Evolutionary conservation across 345 rosid species (phyloP).

Genomic region (Murraya paniculata): DNA sequence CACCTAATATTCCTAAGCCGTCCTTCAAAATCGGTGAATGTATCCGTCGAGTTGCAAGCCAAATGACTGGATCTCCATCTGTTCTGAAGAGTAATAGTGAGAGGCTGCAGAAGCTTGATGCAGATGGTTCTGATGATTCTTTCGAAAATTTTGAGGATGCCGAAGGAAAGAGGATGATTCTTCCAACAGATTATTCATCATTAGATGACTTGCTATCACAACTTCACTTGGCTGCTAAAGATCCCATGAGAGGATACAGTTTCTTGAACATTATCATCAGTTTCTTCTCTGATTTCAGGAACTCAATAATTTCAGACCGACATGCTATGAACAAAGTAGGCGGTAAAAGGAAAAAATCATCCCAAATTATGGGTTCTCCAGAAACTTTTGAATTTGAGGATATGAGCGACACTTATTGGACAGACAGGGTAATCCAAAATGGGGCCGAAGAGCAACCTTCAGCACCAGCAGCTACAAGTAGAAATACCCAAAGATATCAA

Average conservation of each 20-base stretch:
- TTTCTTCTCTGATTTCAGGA: slow-evolving; percentile 83
- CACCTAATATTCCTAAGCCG: slow-evolving; percentile 43
- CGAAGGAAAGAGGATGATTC: slow-evolving; percentile 25
- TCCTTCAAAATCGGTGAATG: slow-evolving; percentile 92
- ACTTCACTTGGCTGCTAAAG: slow-evolving; percentile 60
- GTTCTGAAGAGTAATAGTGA: slow-evolving; percentile 49
- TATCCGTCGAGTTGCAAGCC: slow-evolving; percentile 90
- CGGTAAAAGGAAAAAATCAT: slow-evolving; percentile 49
- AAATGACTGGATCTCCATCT: slow-evolving; percentile 75
- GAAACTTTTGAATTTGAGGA: slow-evolving; percentile 94
- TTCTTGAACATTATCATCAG: slow-evolving; percentile 42
- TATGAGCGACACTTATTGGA: slow-evolving; percentile 92
- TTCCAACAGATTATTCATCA: slow-evolving; percentile 48
- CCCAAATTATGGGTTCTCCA: slow-evolving; percentile 42
- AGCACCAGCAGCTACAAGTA: slow-evolving; percentile 8
- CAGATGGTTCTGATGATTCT: slow-evolving; percentile 38
- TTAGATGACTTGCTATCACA: slow-evolving; percentile 62
- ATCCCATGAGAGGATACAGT: slow-evolving; percentile 49
- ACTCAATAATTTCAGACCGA: slow-evolving; percentile 45
- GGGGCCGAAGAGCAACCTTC: slow-evolving; percentile 79
- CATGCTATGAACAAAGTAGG: slow-evolving; percentile 32
- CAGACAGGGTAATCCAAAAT: slow-evolving; percentile 79
- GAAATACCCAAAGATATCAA: slow-evolving; percentile 39
- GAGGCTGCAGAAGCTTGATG: slow-evolving; percentile 35
- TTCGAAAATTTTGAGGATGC: slow-evolving; percentile 36